Evolutionary conservation across 306 rosid genomes (phyloP).

Genomic region (Casuarina cunninghamiana): DNA sequence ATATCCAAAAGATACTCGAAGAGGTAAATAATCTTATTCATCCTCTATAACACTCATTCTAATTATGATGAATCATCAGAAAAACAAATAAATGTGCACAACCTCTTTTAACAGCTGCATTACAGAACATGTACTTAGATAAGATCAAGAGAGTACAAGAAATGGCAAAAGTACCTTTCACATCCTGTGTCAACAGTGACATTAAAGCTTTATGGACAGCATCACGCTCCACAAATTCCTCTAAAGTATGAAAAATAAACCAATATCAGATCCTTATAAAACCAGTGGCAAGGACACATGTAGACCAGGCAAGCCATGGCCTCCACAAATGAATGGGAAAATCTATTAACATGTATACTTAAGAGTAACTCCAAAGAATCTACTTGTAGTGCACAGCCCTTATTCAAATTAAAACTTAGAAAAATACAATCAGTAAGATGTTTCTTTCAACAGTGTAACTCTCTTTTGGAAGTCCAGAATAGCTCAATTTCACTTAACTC

Average conservation of each 20-base stretch:
- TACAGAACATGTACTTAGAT: neutral
- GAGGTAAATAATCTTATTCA: neutral
- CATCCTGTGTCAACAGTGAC: slow-evolving; percentile 96
- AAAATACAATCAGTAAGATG: neutral
- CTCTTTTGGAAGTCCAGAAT: neutral
- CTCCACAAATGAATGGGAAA: neutral
- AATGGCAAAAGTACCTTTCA: slow-evolving; percentile 61
- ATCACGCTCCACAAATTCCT: slow-evolving; percentile 98
- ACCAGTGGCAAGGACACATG: neutral
- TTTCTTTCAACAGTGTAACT: neutral
- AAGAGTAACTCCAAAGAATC: neutral
- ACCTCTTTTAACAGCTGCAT: neutral
- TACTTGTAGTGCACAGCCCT: neutral
- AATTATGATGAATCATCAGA: neutral
- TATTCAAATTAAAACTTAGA: neutral
- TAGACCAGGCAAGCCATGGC: too few relatives aligned
- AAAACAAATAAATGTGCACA: neutral
- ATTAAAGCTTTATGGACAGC: slow-evolving; percentile 95
- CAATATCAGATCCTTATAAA: slow-evolving; percentile 37
- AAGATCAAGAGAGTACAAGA: slow-evolving; percentile 4
- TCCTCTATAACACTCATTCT: neutral
- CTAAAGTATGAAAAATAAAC: slow-evolving; percentile 37
- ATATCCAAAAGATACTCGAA: neutral
- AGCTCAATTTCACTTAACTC: neutral
- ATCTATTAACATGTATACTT: neutral